A percentile compares a stretch with the other conserved stretches of the same genome.
These are phyloP conservation scores for Vinca minor DNA, from an alignment of 257 asterid genomes.

Conservation along the genomic window DNA sequence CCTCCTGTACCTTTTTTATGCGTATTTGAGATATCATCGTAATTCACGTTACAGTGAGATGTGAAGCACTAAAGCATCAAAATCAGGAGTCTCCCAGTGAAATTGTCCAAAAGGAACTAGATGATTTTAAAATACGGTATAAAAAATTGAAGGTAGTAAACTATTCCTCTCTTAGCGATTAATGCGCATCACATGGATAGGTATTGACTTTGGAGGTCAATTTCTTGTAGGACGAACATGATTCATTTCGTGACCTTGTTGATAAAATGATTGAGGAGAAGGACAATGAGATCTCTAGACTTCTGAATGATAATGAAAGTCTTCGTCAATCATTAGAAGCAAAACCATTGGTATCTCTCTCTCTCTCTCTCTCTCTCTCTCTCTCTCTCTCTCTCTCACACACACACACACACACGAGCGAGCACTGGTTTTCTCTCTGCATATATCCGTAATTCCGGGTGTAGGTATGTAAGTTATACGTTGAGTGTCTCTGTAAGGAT, in stretches of 20 bases:
- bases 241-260: conserved; percentile 82
- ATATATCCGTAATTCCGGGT: background rate
- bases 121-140: conserved; percentile 50
- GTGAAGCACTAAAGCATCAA: conserved; percentile 61
- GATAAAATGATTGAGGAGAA: conserved; percentile 96
- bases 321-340: conserved; percentile 62
- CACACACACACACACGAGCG: too few relatives aligned
- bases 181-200: conserved; percentile 10
- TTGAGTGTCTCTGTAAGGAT: background rate
- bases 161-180: conserved; percentile 11
- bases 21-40: background rate
- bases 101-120: conserved; percentile 49
- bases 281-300: conserved; percentile 77
- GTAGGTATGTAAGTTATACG: background rate
- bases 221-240: conserved; percentile 67
- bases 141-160: conserved; percentile 60
- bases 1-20: background rate
- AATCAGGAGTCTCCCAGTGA: conserved; percentile 41
- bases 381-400: too few relatives aligned
- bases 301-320: conserved; percentile 64
- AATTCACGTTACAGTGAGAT: conserved; percentile 53
- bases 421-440: background rate
- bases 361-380: background rate
- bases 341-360: conserved; percentile 42
- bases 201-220: conserved; percentile 18